Evolutionary conservation across 768 basidiomycete genomes (phyloP).

Genomic region (Hygrophorus russula): DNA sequence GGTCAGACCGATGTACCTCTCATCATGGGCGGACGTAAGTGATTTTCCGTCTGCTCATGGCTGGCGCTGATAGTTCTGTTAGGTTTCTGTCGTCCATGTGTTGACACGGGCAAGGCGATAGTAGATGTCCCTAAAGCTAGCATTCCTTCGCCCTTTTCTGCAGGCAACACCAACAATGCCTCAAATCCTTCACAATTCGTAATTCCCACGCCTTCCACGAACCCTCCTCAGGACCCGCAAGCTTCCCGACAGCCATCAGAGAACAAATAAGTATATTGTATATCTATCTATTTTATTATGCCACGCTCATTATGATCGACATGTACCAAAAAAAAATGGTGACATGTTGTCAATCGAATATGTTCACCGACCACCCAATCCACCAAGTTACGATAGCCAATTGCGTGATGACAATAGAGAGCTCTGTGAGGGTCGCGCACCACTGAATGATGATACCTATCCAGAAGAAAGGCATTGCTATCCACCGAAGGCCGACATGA

Average conservation of each 20-base stretch:
- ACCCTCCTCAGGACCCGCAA: too few species aligned
- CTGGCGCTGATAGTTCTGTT: background rate
- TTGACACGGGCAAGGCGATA: slow-evolving; percentile 37
- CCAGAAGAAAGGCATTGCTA: slow-evolving; percentile 52
- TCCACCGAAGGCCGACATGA: slow-evolving; percentile 52
- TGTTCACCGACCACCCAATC: slow-evolving; percentile 57
- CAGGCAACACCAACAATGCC: background rate
- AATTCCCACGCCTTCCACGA: too few species aligned
- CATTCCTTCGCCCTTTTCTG: background rate
- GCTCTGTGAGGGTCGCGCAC: slow-evolving; percentile 52
- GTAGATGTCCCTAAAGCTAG: slow-evolving; percentile 1
- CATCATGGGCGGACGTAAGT: slow-evolving; percentile 67
- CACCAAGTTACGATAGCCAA: slow-evolving; percentile 59
- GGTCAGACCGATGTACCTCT: slow-evolving; percentile 61
- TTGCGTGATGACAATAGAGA: slow-evolving; percentile 45
- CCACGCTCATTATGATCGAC: background rate
- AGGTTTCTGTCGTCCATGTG: slow-evolving; percentile 67
- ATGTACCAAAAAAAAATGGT: background rate
- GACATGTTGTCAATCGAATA: slow-evolving; percentile 18
- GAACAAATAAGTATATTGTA: slow-evolving; percentile 2
- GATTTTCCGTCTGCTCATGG: background rate
- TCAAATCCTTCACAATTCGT: background rate
- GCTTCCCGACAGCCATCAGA: background rate
- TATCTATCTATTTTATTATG: background rate
- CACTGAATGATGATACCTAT: slow-evolving; percentile 56